Conservation (phyloP, 805 yeast genomes). For the Candida maris region DNA sequence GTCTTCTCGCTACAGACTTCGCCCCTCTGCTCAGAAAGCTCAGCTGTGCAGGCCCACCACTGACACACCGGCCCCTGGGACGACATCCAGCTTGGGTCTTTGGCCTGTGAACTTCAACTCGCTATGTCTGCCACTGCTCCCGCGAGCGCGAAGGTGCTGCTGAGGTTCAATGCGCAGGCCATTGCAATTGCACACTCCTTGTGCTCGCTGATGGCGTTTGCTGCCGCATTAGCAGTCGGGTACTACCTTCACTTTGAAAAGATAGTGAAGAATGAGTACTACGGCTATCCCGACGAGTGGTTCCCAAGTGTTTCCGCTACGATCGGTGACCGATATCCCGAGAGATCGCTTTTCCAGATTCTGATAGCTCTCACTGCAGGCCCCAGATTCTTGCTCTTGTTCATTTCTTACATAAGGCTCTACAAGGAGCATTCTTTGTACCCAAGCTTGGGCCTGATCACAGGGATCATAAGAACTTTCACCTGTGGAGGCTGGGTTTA, state of each 20-base stretch:
- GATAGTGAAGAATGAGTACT: slow-evolving; percentile 82
- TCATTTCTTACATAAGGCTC: slow-evolving; percentile 49
- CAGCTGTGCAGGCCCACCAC: too few species aligned
- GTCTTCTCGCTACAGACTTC: too few species aligned
- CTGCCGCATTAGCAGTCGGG: slow-evolving; percentile 73
- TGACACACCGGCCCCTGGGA: too few species aligned
- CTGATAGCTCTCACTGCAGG: slow-evolving; percentile 91
- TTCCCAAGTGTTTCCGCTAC: slow-evolving; percentile 97
- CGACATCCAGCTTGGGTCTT: too few species aligned
- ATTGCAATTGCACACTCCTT: slow-evolving; percentile 71
- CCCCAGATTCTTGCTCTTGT: slow-evolving; percentile 71
- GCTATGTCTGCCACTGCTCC: slow-evolving; percentile 11
- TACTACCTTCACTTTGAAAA: slow-evolving; percentile 76
- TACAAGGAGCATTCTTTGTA: slow-evolving; percentile 34
- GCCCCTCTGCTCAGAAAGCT: too few species aligned
- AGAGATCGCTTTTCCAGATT: slow-evolving; percentile 86
- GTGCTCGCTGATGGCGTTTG: slow-evolving; percentile 70
- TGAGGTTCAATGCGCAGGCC: slow-evolving; percentile 55
- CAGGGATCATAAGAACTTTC: slow-evolving; percentile 85
- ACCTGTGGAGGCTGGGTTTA: slow-evolving; percentile 99
- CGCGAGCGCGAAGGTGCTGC: slow-evolving; percentile 15
- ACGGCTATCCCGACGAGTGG: slow-evolving; percentile 97
- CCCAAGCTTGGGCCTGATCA: slow-evolving; percentile 41
- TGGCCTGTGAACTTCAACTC: too few species aligned
- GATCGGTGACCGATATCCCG: slow-evolving; percentile 96